Percentiles rank a stretch among this genome's conserved stretches.
phyloP scores from a whole-genome alignment of 2,329 filamentous ascomycete genomes.

The Bipolaris oryzae region DNA sequence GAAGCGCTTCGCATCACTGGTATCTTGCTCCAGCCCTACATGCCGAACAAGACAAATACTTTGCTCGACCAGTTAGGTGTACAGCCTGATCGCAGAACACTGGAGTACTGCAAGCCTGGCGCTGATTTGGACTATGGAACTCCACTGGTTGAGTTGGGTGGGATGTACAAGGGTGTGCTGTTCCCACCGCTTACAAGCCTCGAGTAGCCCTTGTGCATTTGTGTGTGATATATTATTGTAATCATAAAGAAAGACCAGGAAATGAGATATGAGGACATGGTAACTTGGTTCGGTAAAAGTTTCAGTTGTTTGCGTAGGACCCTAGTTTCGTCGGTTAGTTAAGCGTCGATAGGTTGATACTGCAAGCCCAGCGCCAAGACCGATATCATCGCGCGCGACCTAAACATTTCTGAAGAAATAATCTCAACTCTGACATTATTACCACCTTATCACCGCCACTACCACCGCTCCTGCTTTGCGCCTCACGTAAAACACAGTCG shows the following conservation, averaged over 20 bases:
- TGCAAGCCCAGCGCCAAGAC: constrained; percentile 21
- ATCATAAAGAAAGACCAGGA: not conserved
- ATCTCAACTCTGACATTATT: constrained; percentile 1
- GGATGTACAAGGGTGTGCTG: constrained; percentile 54
- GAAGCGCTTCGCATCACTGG: constrained; percentile 80
- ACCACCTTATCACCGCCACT: not conserved
- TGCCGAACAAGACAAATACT: constrained; percentile 75
- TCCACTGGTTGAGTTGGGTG: constrained; percentile 49
- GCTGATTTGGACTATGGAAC: constrained; percentile 74
- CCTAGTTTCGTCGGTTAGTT: too few species aligned
- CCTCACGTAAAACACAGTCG: not conserved
- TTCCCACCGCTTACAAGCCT: constrained; percentile 55
- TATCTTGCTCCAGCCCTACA: constrained; percentile 89
- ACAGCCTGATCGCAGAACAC: constrained; percentile 62
- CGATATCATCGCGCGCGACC: constrained; percentile 32
- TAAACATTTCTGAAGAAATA: constrained; percentile 18
- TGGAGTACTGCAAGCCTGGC: constrained; percentile 66
- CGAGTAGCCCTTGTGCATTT: constrained; percentile 17
- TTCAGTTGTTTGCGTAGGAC: not conserved
- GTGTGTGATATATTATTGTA: constrained; percentile 9
- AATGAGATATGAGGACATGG: too few species aligned
- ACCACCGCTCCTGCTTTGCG: not conserved
- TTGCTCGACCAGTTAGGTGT: constrained; percentile 83
- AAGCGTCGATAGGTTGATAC: not conserved
- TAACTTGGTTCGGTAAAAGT: not conserved